phyloP scores from a whole-genome alignment of 176 grass and related monocot species.

The Zea mays region DNA sequence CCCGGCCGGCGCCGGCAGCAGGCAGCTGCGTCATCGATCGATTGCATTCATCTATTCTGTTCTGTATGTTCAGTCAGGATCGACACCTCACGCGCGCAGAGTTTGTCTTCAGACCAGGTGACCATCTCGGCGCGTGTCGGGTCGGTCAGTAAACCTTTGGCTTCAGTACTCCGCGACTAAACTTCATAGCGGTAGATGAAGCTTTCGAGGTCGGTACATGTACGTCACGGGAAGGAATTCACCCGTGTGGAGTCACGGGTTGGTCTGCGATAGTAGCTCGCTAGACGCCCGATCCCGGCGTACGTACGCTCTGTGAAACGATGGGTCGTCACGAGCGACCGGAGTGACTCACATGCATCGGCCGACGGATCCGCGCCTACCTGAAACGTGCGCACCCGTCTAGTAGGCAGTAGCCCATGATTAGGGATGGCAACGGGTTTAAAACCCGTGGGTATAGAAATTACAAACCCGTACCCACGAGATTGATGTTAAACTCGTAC shows the following conservation, averaged over 20 bases:
- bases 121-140: not conserved
- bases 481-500: no score
- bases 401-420: no score
- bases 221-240: not conserved
- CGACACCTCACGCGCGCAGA: no score
- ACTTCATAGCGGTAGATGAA: not conserved
- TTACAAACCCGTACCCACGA: not conserved
- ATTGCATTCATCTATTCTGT: no score
- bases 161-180: not conserved
- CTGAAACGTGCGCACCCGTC: not conserved
- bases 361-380: not conserved
- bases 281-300: not conserved
- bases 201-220: not conserved
- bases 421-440: not conserved
- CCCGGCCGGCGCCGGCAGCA: not conserved
- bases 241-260: not conserved
- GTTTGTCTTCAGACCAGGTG: no score
- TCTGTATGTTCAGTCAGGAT: no score
- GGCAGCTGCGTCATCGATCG: not conserved
- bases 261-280: not conserved
- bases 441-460: no score
- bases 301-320: no score
- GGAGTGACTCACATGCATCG: conserved; percentile 1
- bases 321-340: not conserved
- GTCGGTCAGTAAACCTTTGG: not conserved